Evolutionary conservation across 495 filamentous ascomycete species (phyloP), one percentile per base, ranked within the genome.

Genomic region (Penicillium waksmanii): DNA sequence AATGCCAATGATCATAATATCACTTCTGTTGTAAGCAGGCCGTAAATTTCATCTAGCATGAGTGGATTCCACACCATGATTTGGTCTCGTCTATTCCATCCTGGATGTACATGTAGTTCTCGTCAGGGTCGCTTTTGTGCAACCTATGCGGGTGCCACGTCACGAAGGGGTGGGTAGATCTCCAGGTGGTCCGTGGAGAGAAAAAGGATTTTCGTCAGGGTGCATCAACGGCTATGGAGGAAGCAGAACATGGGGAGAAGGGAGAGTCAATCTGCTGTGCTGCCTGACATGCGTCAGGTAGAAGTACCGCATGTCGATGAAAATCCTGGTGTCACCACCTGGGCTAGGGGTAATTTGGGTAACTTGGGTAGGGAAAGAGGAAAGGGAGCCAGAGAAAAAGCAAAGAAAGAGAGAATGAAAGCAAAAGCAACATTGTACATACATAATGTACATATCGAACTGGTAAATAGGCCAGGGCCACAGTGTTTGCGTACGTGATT

Each of bases 231-330:
- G 19, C 46, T 9, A 47, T 3, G 46, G 19, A n/a, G n/a, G 19
- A 6, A 23, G 46, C 36, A 44, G 42, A 44, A 19, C 42, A 44
- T 44, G 42, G 42, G 5, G 42, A 44, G 11, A n/a, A 9, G 8
- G 17, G 17, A 44, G 42, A 44, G 42, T 44, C 46, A 27, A 48
- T 48, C 46, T 48, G 46, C 23, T 48, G 43, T 53, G 49, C 56
- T 52, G 56, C 56, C 56, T 58, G 49, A 58, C 46, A 10, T 48
- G 46, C 56, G 54, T 53, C 49, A 42, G 56, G 40, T 53, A 52
- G 56, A 19, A 17, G 42, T 44, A 44, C 42, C 17, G 42, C 42
- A 48, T 48, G 46, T 19, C 42, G 5, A 44, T 44, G 17, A 4
- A 44, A 40, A 17, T 44, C n/a, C 5, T 12, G 21, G 46, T 48